phyloP scores from a whole-genome alignment of 768 basidiomycete genomes.

The Mrakia blollopis region DNA sequence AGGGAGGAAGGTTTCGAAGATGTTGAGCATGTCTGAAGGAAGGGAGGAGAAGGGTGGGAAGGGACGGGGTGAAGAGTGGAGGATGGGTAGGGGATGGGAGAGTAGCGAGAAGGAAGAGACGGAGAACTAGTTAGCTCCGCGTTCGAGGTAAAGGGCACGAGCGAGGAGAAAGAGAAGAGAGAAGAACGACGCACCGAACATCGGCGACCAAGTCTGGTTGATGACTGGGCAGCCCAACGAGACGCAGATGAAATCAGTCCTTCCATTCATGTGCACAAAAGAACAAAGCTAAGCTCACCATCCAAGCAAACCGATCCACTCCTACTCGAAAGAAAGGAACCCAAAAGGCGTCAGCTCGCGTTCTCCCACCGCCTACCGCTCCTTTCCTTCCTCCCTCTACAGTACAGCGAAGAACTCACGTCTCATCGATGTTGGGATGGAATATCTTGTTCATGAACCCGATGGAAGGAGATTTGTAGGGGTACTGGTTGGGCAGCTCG shows the following conservation, averaged over 20 bases:
- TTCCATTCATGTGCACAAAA: neutral
- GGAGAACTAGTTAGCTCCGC: neutral
- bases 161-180: neutral
- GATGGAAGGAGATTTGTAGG: slow-evolving; percentile 97
- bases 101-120: no score
- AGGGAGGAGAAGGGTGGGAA: neutral
- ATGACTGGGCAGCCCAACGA: neutral
- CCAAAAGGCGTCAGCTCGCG: neutral
- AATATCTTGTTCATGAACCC: slow-evolving; percentile 99
- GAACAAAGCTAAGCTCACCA: slow-evolving; percentile 47
- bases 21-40: slow-evolving; percentile 90
- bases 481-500: slow-evolving; percentile 95
- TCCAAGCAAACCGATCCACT: slow-evolving; percentile 98
- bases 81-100: neutral
- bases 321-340: slow-evolving; percentile 47
- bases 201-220: slow-evolving; percentile 83
- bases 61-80: no score
- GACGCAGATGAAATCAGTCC: neutral
- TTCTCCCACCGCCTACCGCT: neutral
- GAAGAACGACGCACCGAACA: slow-evolving; percentile 68
- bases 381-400: neutral
- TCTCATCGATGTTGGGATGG: slow-evolving; percentile 98
- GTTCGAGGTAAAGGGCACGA: no score
- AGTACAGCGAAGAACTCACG: slow-evolving; percentile 55
- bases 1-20: slow-evolving; percentile 96